phyloP scores from a whole-genome alignment of 768 basidiomycete genomes.

The Macrolepiota albuminosa region DNA sequence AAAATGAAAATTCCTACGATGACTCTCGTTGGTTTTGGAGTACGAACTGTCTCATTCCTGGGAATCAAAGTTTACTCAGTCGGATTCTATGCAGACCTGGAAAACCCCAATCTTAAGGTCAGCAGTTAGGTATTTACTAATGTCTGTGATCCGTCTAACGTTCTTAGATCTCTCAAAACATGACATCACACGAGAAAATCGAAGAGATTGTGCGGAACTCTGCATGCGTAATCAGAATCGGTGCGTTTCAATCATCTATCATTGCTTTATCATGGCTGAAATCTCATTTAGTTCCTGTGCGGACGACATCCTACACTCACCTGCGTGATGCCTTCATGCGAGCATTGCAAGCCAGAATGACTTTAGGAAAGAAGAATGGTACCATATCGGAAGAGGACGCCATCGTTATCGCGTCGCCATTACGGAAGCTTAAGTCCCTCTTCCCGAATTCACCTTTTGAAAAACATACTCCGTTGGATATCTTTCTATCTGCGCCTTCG shows the following conservation, averaged over 20 bases:
- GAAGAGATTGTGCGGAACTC: slow-evolving; percentile 61
- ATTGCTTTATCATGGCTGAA: neutral
- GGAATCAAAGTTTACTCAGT: slow-evolving; percentile 86
- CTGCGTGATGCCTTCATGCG: slow-evolving; percentile 82
- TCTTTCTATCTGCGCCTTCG: slow-evolving; percentile 59
- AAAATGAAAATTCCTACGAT: slow-evolving; percentile 58
- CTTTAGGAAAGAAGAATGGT: slow-evolving; percentile 44
- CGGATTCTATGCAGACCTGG: slow-evolving; percentile 83
- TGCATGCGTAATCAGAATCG: slow-evolving; percentile 70
- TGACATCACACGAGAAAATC: slow-evolving; percentile 68
- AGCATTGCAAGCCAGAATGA: slow-evolving; percentile 59
- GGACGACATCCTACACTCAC: slow-evolving; percentile 73
- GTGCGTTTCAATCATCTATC: slow-evolving; percentile 28
- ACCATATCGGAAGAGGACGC: slow-evolving; percentile 57
- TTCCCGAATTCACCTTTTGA: slow-evolving; percentile 66
- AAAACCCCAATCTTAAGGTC: slow-evolving; percentile 59
- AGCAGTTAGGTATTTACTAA: slow-evolving; percentile 8
- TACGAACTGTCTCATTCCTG: slow-evolving; percentile 85
- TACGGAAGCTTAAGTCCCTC: slow-evolving; percentile 69
- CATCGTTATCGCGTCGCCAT: slow-evolving; percentile 49
- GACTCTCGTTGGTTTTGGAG: slow-evolving; percentile 78
- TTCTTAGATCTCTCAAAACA: slow-evolving; percentile 45
- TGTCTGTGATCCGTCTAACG: neutral
- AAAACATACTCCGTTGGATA: slow-evolving; percentile 68
- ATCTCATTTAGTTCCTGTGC: slow-evolving; percentile 60